Conservation (phyloP, 208 protist species). For the Crithidia sp. region DNA sequence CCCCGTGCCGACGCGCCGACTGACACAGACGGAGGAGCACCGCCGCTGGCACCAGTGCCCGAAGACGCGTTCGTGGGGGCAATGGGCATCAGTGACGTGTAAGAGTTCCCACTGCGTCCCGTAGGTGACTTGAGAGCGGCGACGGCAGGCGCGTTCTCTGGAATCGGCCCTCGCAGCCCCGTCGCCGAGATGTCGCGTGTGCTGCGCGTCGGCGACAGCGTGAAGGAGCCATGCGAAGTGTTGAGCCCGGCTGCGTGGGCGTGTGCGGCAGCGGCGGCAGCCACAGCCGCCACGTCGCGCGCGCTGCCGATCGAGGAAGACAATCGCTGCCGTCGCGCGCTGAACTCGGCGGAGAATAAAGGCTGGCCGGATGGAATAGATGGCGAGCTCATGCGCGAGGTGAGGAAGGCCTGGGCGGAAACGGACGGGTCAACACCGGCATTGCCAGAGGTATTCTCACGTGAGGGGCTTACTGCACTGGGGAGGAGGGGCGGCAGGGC, state of each 20-base stretch:
- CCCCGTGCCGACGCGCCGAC: no score
- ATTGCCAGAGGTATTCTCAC: no score
- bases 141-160: neutral
- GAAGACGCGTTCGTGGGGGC: neutral
- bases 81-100: neutral
- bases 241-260: neutral
- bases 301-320: conserved; percentile 1
- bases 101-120: neutral
- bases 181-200: conserved; percentile 22
- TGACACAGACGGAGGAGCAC: no score
- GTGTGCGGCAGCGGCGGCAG: neutral
- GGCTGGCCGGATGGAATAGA: neutral
- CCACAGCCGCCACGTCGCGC: conserved; percentile 1
- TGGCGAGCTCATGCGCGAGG: neutral
- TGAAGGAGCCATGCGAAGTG: conserved; percentile 12
- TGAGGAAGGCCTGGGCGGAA: neutral
- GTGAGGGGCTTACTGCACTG: neutral
- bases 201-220: conserved; percentile 18
- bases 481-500: conserved; percentile 12
- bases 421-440: neutral
- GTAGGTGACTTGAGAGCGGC: neutral
- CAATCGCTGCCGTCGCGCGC: neutral
- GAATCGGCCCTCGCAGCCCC: conserved; percentile 16
- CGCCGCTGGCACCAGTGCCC: no score
- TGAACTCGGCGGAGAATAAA: conserved; percentile 6